A percentile compares a stretch with the other conserved stretches of the same genome.
Evolutionary conservation across 2,329 filamentous ascomycete genomes (phyloP).

Genomic region (Beauveria sp.): DNA sequence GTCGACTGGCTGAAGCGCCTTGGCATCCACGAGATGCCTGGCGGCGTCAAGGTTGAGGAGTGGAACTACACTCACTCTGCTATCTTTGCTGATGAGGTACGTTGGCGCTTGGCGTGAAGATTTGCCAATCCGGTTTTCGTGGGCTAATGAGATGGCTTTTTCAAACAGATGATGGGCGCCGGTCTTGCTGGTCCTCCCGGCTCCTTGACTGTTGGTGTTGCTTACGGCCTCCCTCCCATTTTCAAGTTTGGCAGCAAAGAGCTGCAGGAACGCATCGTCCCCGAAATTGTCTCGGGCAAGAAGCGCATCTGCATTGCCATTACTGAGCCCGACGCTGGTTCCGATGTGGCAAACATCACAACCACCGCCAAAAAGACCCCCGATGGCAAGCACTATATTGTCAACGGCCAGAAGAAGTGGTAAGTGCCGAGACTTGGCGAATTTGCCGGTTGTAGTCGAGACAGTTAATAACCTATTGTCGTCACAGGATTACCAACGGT

Average conservation of each 20-base stretch:
- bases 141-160: neutral
- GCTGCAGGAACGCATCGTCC: conserved; percentile 59
- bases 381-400: conserved; percentile 59
- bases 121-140: too few species aligned
- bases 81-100: conserved; percentile 56
- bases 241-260: conserved; percentile 57
- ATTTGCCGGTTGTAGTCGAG: too few species aligned
- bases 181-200: conserved; percentile 57
- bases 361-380: conserved; percentile 56
- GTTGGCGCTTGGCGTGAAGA: neutral
- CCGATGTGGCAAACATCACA: conserved; percentile 64
- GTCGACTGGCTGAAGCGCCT: conserved; percentile 58
- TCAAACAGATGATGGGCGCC: conserved; percentile 50
- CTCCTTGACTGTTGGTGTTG: conserved; percentile 63
- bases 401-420: conserved; percentile 77
- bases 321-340: conserved; percentile 66
- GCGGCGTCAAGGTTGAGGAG: conserved; percentile 60
- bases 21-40: conserved; percentile 59
- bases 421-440: neutral
- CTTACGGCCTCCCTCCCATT: conserved; percentile 65
- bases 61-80: conserved; percentile 65
- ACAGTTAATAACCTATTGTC: neutral
- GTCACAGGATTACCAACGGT: conserved; percentile 45
- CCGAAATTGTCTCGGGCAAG: conserved; percentile 57
- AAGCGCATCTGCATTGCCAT: conserved; percentile 70